phyloP scores from a whole-genome alignment of 305 asterid genomes.

The Fraxinus greggii region DNA sequence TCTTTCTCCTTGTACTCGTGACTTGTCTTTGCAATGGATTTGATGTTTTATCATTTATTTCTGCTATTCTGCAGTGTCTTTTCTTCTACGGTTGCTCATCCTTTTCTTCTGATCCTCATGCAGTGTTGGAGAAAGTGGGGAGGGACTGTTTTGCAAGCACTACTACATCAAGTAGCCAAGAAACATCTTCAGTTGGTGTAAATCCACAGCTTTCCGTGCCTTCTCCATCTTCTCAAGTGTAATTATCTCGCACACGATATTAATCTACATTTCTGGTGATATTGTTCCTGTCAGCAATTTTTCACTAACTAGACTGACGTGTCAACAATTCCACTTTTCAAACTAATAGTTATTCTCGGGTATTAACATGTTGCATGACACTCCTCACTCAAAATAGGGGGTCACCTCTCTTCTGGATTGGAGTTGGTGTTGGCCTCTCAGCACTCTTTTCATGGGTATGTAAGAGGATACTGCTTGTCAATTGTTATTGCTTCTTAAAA shows the following conservation, averaged over 20 bases:
- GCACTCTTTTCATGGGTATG: constrained; percentile 92
- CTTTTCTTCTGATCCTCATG: constrained; percentile 22
- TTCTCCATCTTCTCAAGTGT: constrained; percentile 69
- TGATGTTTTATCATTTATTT: neutral
- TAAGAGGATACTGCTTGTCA: constrained; percentile 14
- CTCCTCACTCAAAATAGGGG: constrained; percentile 52
- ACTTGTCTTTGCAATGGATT: neutral
- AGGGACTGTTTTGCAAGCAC: constrained; percentile 62
- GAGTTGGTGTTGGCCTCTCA: constrained; percentile 89
- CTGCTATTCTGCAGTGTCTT: neutral
- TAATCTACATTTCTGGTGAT: neutral
- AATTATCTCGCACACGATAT: constrained; percentile 26
- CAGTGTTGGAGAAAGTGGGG: constrained; percentile 45
- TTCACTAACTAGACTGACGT: neutral
- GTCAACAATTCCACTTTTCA: neutral
- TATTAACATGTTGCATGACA: constrained; percentile 11
- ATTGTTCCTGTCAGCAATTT: constrained; percentile 4
- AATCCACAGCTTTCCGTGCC: constrained; percentile 67
- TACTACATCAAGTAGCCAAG: constrained; percentile 56
- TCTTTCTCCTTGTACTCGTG: neutral
- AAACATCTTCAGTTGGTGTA: constrained; percentile 80
- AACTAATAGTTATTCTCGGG: neutral
- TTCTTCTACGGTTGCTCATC: constrained; percentile 23
- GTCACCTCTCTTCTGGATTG: constrained; percentile 95
- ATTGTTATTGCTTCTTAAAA: neutral